Base-by-base conservation (phyloP, 1,284 basidiomycete species). In the Irpex sp. region DNA sequence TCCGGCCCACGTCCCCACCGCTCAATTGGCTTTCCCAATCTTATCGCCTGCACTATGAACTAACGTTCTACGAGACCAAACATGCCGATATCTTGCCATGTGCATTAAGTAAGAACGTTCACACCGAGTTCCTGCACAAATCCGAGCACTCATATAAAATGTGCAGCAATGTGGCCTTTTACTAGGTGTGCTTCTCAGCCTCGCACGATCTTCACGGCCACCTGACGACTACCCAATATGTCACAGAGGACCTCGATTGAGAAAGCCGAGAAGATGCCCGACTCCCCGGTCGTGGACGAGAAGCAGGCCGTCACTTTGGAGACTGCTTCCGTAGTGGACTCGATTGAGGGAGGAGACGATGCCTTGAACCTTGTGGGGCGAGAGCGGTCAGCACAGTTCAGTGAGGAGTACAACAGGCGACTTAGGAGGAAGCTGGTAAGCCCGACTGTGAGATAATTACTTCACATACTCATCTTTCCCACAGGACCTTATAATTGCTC, bases 391-490 rank as follows among this genome's bases (percentile, higher is more conserved):
- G 71, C 72, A 3, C 73, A 83, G 57, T 88, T 88, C 71, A 85
- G 77, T 63, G 84, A 88, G 37, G 86, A 87, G 66, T 88, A 84
- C 62, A 85, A 88, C 69, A 70, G 63, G 58, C 83, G 78, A 69
- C 71, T 88, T 61, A 77, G 83, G 63, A 74, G 81, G 68, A 89
- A 89, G 73, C 73, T 89, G 70, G 86, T 87, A 67, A 21, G 78
- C 74, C 61, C 36, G 0, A 39, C 19, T 26, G 57, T 21, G 3
- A 31, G 50, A 5, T 19, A 26, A 9, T 36, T 11, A 26, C 46
- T 35, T 6, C 9, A 26, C 51, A 39, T 15, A 51, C 58, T 46
- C 8, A 58, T 17, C 4, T 31, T 47, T 3, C 58, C 57, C 31
- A 17, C 46, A 87, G 83, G 87, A 89, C 68, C 64, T 77, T 8